Conservation (phyloP, 768 basidiomycete genomes). For the Fomitopsis serialis region DNA sequence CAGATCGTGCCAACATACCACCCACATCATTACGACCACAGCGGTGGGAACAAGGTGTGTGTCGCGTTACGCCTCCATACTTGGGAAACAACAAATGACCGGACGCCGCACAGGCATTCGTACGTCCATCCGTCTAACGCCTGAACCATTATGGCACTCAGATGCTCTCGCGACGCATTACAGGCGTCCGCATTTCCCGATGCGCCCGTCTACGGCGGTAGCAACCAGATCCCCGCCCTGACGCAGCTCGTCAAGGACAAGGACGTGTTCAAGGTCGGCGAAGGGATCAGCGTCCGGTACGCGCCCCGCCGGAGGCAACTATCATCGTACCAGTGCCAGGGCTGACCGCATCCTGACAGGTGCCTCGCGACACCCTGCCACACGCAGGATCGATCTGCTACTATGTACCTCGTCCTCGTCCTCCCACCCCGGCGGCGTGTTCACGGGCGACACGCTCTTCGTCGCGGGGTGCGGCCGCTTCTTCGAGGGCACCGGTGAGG, state of each 20-base stretch:
- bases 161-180: conserved; percentile 10
- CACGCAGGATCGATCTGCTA: conserved; percentile 94
- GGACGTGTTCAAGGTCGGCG: conserved; percentile 72
- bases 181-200: conserved; percentile 40
- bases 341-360: conserved; percentile 30
- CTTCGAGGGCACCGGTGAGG: conserved; percentile 77
- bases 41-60: conserved; percentile 77
- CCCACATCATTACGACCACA: conserved; percentile 93
- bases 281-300: conserved; percentile 56
- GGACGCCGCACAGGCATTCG: conserved; percentile 34
- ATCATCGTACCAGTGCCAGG: conserved; percentile 1
- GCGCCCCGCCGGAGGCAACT: conserved; percentile 8
- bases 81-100: no score
- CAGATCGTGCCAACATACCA: conserved; percentile 73
- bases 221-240: conserved; percentile 57
- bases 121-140: conserved; percentile 25
- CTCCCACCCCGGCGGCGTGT: conserved; percentile 69
- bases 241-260: conserved; percentile 76
- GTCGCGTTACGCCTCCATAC: no score
- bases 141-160: not conserved
- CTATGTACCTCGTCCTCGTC: conserved; percentile 47
- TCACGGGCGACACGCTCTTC: conserved; percentile 95
- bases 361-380: conserved; percentile 90
- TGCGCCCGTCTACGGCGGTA: conserved; percentile 74
- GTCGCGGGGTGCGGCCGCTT: conserved; percentile 87